A percentile compares a stretch with the other conserved stretches of the same genome.
phyloP scores from a whole-genome alignment of 2,329 filamentous ascomycete species.

The Colletotrichum ledebouriae region DNA sequence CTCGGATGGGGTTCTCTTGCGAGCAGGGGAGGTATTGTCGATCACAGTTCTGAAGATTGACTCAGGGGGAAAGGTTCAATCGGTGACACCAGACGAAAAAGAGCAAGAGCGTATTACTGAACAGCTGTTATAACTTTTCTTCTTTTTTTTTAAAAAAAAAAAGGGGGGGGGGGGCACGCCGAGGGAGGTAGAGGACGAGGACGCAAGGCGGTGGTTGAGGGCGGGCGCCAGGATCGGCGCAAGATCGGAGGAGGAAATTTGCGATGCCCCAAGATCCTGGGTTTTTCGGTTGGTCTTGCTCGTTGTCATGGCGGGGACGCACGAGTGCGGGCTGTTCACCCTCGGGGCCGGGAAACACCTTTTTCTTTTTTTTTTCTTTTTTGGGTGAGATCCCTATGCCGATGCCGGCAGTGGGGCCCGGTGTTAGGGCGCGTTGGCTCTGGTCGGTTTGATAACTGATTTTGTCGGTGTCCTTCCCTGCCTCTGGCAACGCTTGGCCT shows the following conservation, averaged over 20 bases:
- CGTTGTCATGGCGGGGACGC: conserved; percentile 26
- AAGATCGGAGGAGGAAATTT: conserved; percentile 29
- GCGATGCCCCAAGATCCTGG: conserved; percentile 10
- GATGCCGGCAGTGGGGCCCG: conserved; percentile 11
- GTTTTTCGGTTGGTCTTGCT: conserved; percentile 11
- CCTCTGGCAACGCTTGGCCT: neutral
- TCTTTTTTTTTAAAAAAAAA: too few relatives aligned
- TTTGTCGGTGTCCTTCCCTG: neutral
- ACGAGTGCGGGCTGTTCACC: conserved; percentile 6
- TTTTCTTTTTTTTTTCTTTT: neutral
- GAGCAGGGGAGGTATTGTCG: neutral
- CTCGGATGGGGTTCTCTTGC: neutral
- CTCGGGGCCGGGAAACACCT: conserved; percentile 11
- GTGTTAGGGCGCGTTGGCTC: neutral
- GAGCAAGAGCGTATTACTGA: neutral
- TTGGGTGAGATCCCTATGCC: neutral
- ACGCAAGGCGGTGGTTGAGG: too few relatives aligned
- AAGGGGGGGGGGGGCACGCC: neutral
- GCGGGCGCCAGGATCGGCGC: conserved; percentile 12
- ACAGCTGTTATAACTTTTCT: neutral
- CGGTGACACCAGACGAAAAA: conserved; percentile 11
- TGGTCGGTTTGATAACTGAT: neutral
- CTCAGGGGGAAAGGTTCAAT: conserved; percentile 2
- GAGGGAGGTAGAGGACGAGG: neutral
- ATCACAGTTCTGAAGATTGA: conserved; percentile 12